Evolutionary conservation across 2,329 filamentous ascomycete species (phyloP).

Genomic region (Paradendryphiella salina): DNA sequence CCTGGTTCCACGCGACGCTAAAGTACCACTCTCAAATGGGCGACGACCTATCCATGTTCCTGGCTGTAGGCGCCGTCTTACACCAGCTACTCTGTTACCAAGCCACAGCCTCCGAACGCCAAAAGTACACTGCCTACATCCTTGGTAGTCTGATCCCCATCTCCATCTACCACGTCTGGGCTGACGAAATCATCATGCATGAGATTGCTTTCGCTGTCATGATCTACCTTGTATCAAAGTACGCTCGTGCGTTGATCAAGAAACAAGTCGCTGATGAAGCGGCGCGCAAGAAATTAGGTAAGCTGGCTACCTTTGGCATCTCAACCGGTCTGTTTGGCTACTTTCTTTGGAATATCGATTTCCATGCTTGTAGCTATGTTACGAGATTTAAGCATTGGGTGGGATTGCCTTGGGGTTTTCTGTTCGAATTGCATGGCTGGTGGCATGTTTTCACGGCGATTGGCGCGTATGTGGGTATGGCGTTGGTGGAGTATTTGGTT

Average conservation of each 20-base stretch:
- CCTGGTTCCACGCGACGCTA: constrained; percentile 50
- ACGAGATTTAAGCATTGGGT: constrained; percentile 51
- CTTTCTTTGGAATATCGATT: constrained; percentile 61
- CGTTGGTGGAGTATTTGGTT: constrained; percentile 44
- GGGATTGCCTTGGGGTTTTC: constrained; percentile 60
- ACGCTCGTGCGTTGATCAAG: constrained; percentile 35
- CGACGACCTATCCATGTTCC: constrained; percentile 64
- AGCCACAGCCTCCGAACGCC: constrained; percentile 25
- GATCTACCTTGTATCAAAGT: constrained; percentile 47
- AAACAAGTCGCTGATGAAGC: constrained; percentile 31
- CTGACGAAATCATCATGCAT: constrained; percentile 47
- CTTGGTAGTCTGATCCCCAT: constrained; percentile 39
- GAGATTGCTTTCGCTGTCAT: constrained; percentile 49
- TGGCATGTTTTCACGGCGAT: constrained; percentile 65
- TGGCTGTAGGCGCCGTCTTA: constrained; percentile 57
- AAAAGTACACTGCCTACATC: constrained; percentile 32
- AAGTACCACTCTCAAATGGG: constrained; percentile 55
- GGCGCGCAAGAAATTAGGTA: constrained; percentile 25
- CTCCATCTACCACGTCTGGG: constrained; percentile 44
- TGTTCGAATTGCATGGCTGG: constrained; percentile 65
- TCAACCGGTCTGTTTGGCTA: constrained; percentile 56
- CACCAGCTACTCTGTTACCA: constrained; percentile 55
- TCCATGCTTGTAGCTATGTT: constrained; percentile 56
- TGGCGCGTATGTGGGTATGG: constrained; percentile 53
- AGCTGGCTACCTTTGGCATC: constrained; percentile 36